Conservation (phyloP, 116 monocot species). For the Posidonia oceanica region DNA sequence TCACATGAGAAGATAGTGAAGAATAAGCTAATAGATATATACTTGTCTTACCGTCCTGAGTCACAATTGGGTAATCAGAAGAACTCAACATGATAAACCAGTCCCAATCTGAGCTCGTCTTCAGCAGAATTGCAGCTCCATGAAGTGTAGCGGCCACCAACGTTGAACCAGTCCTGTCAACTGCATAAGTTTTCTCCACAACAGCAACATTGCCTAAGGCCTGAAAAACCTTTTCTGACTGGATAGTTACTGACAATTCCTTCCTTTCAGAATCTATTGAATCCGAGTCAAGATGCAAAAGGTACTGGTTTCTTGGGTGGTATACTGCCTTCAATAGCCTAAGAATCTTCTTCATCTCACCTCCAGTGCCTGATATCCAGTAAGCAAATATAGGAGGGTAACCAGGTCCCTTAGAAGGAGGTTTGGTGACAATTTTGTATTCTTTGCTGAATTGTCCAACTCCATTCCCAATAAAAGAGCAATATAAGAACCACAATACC, state of each 20-base stretch:
- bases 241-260: constrained; percentile 8
- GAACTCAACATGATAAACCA: constrained; percentile 78
- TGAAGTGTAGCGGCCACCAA: constrained; percentile 56
- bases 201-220: constrained; percentile 67
- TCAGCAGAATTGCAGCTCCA: constrained; percentile 70
- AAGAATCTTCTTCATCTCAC: constrained; percentile 43
- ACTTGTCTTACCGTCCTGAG: constrained; percentile 71
- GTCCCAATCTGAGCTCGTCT: constrained; percentile 50
- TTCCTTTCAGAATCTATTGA: constrained; percentile 34
- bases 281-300: constrained; percentile 58
- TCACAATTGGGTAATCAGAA: constrained; percentile 70
- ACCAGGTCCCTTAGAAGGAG: constrained; percentile 26
- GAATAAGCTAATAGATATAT: background rate
- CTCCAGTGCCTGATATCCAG: constrained; percentile 55
- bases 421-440: background rate
- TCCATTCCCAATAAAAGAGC: constrained; percentile 18
- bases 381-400: constrained; percentile 47
- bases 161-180: constrained; percentile 50
- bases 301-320: constrained; percentile 78
- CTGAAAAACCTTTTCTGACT: constrained; percentile 23
- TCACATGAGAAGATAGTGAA: too few relatives aligned
- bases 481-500: constrained; percentile 22
- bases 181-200: constrained; percentile 41
- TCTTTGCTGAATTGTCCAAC: constrained; percentile 10
- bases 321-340: constrained; percentile 64